Evolutionary conservation across 768 basidiomycete genomes (phyloP), one percentile per base, ranked within the genome.

Genomic region (Mycena indigotica): DNA sequence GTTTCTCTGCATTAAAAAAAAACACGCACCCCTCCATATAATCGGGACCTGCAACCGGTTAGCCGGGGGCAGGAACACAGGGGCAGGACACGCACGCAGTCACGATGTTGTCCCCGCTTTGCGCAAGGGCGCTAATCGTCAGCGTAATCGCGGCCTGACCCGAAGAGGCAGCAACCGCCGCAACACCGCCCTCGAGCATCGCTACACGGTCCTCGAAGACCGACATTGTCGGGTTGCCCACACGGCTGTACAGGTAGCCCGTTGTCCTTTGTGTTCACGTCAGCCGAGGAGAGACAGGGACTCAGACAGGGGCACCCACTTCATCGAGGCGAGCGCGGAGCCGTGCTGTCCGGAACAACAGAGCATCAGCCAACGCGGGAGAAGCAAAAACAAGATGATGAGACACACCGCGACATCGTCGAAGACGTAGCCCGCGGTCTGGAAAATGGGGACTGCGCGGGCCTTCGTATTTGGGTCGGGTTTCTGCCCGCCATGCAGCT

Each of bases 171-270:
- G 83, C 83, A 2, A 85, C 71, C 4, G 83, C 83, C 0, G 79
- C 82, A 0, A 69, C 69, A 16, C 84, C 84, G 1, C 81, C 79
- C 57, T 85, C 84, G 21, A 85, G 70, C 0, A 80, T 79, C 1
- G 81, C 80, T 19, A 84, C 79, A 5, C 84, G 75, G 49, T 80
- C 73, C 67, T 84, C 84, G 52, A 85, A 83, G 1, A 83, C 77
- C 28, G 49, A 28, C 3, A 76, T 67, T 0, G 78, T 79, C 3
- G 79, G 78, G 63, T 79, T 79, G 17, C 72, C 72, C 35, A 79
- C 75, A 2, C 79, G 75, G 5, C 71, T 74, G 64, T 80, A 79
- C 26, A 76, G 73, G 64, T 77, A 74, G 5, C 80, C 78, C 16
- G 70, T 58, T 1, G 71, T 57, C 56, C 69, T 71, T 19, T 16